A percentile compares a stretch with the other conserved stretches of the same genome.
Conservation (phyloP, 345 rosid genomes). For the Gossypium mustelinum region DNA sequence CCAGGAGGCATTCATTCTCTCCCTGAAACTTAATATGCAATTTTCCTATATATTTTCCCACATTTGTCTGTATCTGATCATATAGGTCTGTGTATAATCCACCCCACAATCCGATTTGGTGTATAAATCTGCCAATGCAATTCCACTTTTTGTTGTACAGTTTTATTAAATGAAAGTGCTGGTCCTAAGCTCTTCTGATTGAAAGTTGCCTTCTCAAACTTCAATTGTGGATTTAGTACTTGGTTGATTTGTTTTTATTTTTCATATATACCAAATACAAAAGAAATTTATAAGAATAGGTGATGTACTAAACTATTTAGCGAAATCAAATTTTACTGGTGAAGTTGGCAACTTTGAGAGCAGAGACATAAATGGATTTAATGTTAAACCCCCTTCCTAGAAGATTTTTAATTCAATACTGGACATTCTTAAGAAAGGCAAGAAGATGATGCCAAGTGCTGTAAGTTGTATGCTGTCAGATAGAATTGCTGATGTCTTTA, state of each 20-base stretch:
- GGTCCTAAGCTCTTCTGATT: too few species aligned
- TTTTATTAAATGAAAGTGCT: neutral
- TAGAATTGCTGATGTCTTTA: constrained; percentile 73
- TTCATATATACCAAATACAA: too few species aligned
- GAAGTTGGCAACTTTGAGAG: too few species aligned
- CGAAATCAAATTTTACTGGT: too few species aligned
- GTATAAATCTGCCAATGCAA: constrained; percentile 16
- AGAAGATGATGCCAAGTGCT: constrained; percentile 66
- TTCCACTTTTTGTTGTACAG: constrained; percentile 25
- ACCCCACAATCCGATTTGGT: constrained; percentile 5
- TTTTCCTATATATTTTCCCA: constrained; percentile 4
- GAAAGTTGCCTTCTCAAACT: too few species aligned
- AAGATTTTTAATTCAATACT: constrained; percentile 67
- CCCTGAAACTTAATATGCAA: neutral
- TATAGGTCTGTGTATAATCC: constrained; percentile 19
- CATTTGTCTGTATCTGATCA: constrained; percentile 16
- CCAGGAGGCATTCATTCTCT: neutral
- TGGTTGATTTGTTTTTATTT: too few species aligned
- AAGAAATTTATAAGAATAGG: too few species aligned
- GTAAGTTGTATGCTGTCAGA: constrained; percentile 85
- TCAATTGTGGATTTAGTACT: too few species aligned
- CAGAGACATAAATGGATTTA: too few species aligned
- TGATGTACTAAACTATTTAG: too few species aligned
- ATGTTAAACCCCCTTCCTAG: constrained; percentile 43
- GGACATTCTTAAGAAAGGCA: constrained; percentile 31